phyloP scores from a whole-genome alignment of 257 asterid genomes.

The Nicotiana paniculata region DNA sequence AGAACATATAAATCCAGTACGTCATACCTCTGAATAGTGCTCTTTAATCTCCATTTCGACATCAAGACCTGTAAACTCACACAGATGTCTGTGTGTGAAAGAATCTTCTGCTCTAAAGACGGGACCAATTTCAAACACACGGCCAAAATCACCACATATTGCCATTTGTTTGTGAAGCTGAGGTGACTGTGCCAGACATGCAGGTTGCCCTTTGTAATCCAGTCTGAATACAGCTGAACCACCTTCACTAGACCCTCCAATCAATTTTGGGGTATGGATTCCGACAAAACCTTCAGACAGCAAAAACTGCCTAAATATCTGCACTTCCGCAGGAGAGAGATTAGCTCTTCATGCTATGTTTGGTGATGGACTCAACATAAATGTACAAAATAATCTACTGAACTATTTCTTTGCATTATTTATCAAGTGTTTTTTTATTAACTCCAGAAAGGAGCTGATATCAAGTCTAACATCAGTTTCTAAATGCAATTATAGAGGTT shows the following conservation, averaged over 20 bases:
- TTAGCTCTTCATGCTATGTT: neutral
- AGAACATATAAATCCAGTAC: neutral
- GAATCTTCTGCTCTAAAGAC: constrained; percentile 93
- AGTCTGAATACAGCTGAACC: constrained; percentile 83
- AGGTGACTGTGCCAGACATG: constrained; percentile 95
- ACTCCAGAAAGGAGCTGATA: neutral
- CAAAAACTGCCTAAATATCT: constrained; percentile 64
- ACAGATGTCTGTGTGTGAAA: constrained; percentile 84
- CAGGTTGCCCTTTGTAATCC: constrained; percentile 76
- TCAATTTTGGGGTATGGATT: constrained; percentile 76
- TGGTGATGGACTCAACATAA: neutral
- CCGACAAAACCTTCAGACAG: constrained; percentile 52
- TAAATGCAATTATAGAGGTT: neutral
- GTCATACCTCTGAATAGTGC: constrained; percentile 77
- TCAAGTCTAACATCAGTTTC: neutral
- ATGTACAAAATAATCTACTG: neutral
- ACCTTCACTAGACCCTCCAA: constrained; percentile 91
- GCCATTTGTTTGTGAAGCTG: constrained; percentile 95
- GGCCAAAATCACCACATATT: constrained; percentile 72
- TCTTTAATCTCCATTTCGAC: constrained; percentile 87
- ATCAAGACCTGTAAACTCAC: constrained; percentile 91
- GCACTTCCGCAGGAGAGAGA: constrained; percentile 15
- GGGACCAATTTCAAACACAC: constrained; percentile 86
- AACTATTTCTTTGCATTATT: neutral
- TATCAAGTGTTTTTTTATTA: neutral